Conservation (phyloP, 2,329 filamentous ascomycete species). For the Fusarium incarnatum region DNA sequence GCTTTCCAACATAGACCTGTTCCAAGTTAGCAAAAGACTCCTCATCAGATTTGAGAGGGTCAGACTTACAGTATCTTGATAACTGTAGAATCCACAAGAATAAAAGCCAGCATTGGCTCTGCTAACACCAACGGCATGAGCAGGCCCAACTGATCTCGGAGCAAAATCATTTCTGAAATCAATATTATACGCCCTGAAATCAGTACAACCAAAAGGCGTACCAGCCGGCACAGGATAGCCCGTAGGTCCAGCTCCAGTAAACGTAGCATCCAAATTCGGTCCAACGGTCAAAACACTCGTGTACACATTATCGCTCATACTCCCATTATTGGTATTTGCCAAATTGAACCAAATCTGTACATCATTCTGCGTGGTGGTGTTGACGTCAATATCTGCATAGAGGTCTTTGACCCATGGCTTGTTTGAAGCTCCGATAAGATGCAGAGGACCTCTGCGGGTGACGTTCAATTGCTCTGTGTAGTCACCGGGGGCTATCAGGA, state of each 20-base stretch:
- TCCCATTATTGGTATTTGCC: slow-evolving; percentile 58
- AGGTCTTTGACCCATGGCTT: slow-evolving; percentile 49
- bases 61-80: slow-evolving; percentile 70
- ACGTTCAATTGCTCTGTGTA: slow-evolving; percentile 75
- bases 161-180: slow-evolving; percentile 72
- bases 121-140: slow-evolving; percentile 69
- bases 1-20: slow-evolving; percentile 72
- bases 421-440: slow-evolving; percentile 68
- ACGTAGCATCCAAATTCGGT: slow-evolving; percentile 70
- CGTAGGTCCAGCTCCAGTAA: slow-evolving; percentile 71
- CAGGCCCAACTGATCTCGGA: slow-evolving; percentile 63
- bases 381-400: slow-evolving; percentile 58
- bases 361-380: slow-evolving; percentile 54
- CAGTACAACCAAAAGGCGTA: slow-evolving; percentile 71
- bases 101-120: slow-evolving; percentile 76
- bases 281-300: slow-evolving; percentile 72
- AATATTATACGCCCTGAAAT: slow-evolving; percentile 76
- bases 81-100: slow-evolving; percentile 73
- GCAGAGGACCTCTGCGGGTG: slow-evolving; percentile 70
- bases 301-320: slow-evolving; percentile 68
- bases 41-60: no score
- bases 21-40: slow-evolving; percentile 12
- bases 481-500: slow-evolving; percentile 69
- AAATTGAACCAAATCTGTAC: slow-evolving; percentile 70
- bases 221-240: slow-evolving; percentile 69